phyloP scores from a whole-genome alignment of 2,329 filamentous ascomycete genomes.

The Epichloe bromicola region DNA sequence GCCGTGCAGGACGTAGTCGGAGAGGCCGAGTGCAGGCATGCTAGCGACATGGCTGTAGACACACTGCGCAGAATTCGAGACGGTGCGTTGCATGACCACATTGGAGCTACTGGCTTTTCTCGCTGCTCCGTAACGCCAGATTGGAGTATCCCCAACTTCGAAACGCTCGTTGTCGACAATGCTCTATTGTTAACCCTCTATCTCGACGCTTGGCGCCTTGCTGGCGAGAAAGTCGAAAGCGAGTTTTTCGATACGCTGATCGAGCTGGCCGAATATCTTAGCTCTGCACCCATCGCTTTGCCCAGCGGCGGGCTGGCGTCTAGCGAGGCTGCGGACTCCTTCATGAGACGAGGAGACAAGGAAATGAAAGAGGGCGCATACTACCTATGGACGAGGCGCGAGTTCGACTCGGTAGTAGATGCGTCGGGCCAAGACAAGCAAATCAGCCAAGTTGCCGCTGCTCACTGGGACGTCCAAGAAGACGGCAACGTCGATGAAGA shows the following conservation, averaged over 20 bases:
- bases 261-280: slow-evolving; percentile 80
- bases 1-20: slow-evolving; percentile 83
- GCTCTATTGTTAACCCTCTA: slow-evolving; percentile 73
- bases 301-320: slow-evolving; percentile 67
- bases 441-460: slow-evolving; percentile 61
- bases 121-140: slow-evolving; percentile 83
- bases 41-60: slow-evolving; percentile 64
- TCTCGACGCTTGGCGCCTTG: slow-evolving; percentile 67
- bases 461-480: slow-evolving; percentile 71
- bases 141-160: slow-evolving; percentile 92
- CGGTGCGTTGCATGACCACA: slow-evolving; percentile 41
- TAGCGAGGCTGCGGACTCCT: slow-evolving; percentile 82
- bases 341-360: slow-evolving; percentile 56
- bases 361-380: slow-evolving; percentile 87
- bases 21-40: slow-evolving; percentile 57
- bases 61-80: slow-evolving; percentile 63
- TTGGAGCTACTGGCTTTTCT: slow-evolving; percentile 40
- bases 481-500: slow-evolving; percentile 76
- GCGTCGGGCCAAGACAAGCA: slow-evolving; percentile 27
- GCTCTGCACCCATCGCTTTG: slow-evolving; percentile 53
- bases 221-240: slow-evolving; percentile 36
- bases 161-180: slow-evolving; percentile 94
- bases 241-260: slow-evolving; percentile 69
- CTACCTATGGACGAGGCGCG: slow-evolving; percentile 85
- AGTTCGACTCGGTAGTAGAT: slow-evolving; percentile 63